Evolutionary conservation across 371 early-diverging fungal species (phyloP), one percentile per base, ranked within the genome.

Genomic region (Umbelopsis sp.): DNA sequence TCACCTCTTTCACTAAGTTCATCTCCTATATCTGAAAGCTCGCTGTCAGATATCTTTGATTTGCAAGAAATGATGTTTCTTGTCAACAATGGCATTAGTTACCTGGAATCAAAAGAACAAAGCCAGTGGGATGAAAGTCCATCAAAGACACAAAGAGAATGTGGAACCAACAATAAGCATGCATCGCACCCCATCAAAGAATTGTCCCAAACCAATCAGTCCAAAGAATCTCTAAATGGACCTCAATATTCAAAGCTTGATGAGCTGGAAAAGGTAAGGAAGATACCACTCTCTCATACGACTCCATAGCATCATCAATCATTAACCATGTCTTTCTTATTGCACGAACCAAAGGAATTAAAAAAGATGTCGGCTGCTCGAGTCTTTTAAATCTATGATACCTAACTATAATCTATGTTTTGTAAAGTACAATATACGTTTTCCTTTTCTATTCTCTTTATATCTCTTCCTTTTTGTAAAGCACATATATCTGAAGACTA

Each of bases 361-460:
- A 29, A 57, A 57, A 57, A 57, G 57, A 57, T 57, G 6, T 37
- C 57, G 12, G 11, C 57, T 18, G 57, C 57, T 35, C 57, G 57
- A 57, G 57, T 57, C 57, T 57, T 57, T 35, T 57, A 37, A 48
- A 57, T 57, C 29, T 37, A 57, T 57, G 35, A 57, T 57, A 57
- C 35, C 35, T 57, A 8, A 35, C 18, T 16, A 35, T 3, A 4
- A 35, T 12, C 16, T 18, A 24, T 25, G 14, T 18, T 57, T 57
- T 57, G 57, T 57, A 57, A 57, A 57, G 57, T 57, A 57, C 14
- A 48, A 8, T 48, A 48, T 48, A 12, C 12, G 48, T 48, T 48
- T 22, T 18, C 16, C 16, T n/a, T 5, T 48, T n/a, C 16, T 1
- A 8, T 48, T 48, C 48, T 3, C 48, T 48, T 41, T 41, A 41